These are phyloP conservation scores for Peronospora tabacina DNA, from an alignment of 352 stramenopile genomes.

Conservation along the genomic window DNA sequence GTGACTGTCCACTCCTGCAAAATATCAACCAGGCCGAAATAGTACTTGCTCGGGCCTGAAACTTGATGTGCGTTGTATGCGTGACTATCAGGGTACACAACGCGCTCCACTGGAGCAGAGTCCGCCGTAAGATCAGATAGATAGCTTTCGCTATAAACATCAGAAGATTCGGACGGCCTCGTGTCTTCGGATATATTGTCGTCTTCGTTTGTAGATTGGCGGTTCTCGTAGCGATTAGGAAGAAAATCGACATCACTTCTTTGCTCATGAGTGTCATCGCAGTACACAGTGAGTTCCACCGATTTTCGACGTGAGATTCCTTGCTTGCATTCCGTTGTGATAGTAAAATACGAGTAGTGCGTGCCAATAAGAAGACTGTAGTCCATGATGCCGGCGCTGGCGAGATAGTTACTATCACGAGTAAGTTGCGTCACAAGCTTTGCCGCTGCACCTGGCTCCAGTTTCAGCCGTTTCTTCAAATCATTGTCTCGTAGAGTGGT, in stretches of 20 bases:
- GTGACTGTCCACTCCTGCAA: slow-evolving; percentile 80
- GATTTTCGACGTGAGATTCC: slow-evolving; percentile 27
- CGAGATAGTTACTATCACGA: slow-evolving; percentile 77
- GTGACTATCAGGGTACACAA: slow-evolving; percentile 34
- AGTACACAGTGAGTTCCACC: slow-evolving; percentile 25
- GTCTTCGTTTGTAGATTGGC: slow-evolving; percentile 19
- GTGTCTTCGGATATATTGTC: slow-evolving; percentile 20
- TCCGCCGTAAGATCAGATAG: slow-evolving; percentile 13
- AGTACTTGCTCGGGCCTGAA: slow-evolving; percentile 81
- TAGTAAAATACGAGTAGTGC: slow-evolving; percentile 80
- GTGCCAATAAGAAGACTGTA: slow-evolving; percentile 85
- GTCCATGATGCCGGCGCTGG: slow-evolving; percentile 86
- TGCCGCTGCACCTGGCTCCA: slow-evolving; percentile 40
- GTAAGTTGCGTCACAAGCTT: slow-evolving; percentile 75
- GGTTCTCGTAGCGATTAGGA: slow-evolving; percentile 30
- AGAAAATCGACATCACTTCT: slow-evolving; percentile 33
- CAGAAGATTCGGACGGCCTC: slow-evolving; percentile 23
- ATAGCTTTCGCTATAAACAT: slow-evolving; percentile 10
- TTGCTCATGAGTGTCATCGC: slow-evolving; percentile 21
- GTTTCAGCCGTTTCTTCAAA: slow-evolving; percentile 75
- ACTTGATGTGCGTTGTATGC: slow-evolving; percentile 70
- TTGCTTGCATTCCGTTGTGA: slow-evolving; percentile 36
- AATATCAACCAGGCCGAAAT: slow-evolving; percentile 87
- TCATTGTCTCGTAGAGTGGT: slow-evolving; percentile 82
- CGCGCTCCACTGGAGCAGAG: slow-evolving; percentile 9